Percentiles rank a stretch among this genome's conserved stretches.
These are phyloP conservation scores for Aspergillus brunneoviolaceus DNA, from an alignment of 2,329 filamentous ascomycete species.

Conservation along the genomic window DNA sequence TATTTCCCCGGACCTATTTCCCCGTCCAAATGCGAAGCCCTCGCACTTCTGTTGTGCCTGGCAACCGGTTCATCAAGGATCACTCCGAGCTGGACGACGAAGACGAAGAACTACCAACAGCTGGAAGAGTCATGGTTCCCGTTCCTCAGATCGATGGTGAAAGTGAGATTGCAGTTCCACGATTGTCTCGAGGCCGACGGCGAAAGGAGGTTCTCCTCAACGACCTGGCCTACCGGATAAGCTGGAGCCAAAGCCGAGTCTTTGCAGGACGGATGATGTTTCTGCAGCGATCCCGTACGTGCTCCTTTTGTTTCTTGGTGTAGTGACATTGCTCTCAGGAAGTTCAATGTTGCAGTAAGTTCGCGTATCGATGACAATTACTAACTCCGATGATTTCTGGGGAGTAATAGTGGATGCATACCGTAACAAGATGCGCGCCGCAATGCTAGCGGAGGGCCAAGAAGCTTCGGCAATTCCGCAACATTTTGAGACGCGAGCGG, in stretches of 20 bases:
- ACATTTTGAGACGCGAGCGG: slow-evolving; percentile 84
- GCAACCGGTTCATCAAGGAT: slow-evolving; percentile 71
- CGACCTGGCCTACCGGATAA: slow-evolving; percentile 91
- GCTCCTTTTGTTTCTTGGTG: not conserved
- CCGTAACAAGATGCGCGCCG: slow-evolving; percentile 82
- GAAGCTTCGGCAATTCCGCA: slow-evolving; percentile 72
- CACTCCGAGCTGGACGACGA: slow-evolving; percentile 56
- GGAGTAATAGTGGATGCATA: slow-evolving; percentile 78
- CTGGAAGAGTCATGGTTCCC: slow-evolving; percentile 56
- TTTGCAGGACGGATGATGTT: slow-evolving; percentile 86
- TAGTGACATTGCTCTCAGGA: not conserved
- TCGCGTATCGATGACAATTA: not conserved
- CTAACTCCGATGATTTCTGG: slow-evolving; percentile 10
- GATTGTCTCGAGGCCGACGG: slow-evolving; percentile 67
- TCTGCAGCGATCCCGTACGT: slow-evolving; percentile 86
- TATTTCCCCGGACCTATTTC: slow-evolving; percentile 89
- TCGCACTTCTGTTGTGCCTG: slow-evolving; percentile 67
- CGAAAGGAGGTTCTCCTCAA: slow-evolving; percentile 87
- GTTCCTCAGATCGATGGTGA: slow-evolving; percentile 67
- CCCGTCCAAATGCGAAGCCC: slow-evolving; percentile 89
- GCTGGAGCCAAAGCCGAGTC: slow-evolving; percentile 90
- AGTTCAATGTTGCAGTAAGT: not conserved
- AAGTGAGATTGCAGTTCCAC: slow-evolving; percentile 71
- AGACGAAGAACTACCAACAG: slow-evolving; percentile 34
- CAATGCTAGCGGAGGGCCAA: slow-evolving; percentile 75